Percentiles rank a stretch among this genome's conserved stretches.
Conservation (phyloP, 441 rosid genomes). For the Mallotus repandus region DNA sequence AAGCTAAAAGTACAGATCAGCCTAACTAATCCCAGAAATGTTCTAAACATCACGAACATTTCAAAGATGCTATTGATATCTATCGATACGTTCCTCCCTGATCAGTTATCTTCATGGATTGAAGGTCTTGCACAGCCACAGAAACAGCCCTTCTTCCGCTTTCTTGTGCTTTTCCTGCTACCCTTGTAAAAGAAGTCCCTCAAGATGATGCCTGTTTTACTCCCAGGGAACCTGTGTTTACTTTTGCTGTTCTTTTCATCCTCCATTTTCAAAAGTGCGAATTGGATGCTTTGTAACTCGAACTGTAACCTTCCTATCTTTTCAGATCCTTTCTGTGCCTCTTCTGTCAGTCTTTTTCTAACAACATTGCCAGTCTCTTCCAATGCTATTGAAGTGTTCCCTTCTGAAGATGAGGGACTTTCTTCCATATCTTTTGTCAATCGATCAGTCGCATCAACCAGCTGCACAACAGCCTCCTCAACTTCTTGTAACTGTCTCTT, state of each 20-base stretch:
- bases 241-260: conserved; percentile 58
- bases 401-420: conserved; percentile 29
- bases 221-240: conserved; percentile 45
- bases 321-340: conserved; percentile 60
- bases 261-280: conserved; percentile 64
- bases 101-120: conserved; percentile 30
- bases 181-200: conserved; percentile 69
- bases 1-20: conserved; percentile 16
- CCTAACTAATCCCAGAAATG: conserved; percentile 22
- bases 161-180: conserved; percentile 45
- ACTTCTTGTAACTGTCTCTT: conserved; percentile 59
- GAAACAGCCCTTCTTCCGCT: conserved; percentile 62
- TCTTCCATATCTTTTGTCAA: conserved; percentile 50
- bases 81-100: conserved; percentile 7
- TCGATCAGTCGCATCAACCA: conserved; percentile 50
- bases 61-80: conserved; percentile 9
- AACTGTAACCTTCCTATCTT: conserved; percentile 70
- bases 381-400: conserved; percentile 21
- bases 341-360: conserved; percentile 53
- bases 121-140: conserved; percentile 66
- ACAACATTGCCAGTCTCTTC: conserved; percentile 39
- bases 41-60: conserved; percentile 6
- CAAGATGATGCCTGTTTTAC: conserved; percentile 58
- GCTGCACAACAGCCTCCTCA: conserved; percentile 60
- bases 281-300: conserved; percentile 72